phyloP scores from a whole-genome alignment of 257 asterid genomes.

The Cruciata laevipes region DNA sequence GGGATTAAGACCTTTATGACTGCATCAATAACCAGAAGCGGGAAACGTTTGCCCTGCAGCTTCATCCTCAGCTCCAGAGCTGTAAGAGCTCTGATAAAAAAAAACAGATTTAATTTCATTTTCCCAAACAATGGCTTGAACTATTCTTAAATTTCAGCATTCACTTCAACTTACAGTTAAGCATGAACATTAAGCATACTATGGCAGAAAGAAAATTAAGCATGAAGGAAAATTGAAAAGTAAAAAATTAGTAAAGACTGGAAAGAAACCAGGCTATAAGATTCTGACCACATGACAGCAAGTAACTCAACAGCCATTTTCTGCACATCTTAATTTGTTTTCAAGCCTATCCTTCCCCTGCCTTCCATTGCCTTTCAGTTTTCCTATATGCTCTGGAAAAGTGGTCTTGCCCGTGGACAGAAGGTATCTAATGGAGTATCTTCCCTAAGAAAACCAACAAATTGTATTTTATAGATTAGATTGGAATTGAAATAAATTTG shows the following conservation, averaged over 20 bases:
- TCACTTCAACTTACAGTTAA: neutral
- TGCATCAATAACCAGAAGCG: conserved; percentile 42
- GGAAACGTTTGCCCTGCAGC: conserved; percentile 47
- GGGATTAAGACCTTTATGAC: conserved; percentile 61
- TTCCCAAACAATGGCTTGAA: neutral
- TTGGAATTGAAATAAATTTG: too few relatives aligned
- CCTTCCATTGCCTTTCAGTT: too few relatives aligned
- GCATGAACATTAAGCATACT: neutral
- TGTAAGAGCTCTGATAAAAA: conserved; percentile 67
- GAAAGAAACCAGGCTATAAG: neutral
- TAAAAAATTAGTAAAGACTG: neutral
- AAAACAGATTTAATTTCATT: neutral
- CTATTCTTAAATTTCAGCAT: neutral
- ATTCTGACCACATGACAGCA: conserved; percentile 55
- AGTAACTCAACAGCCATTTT: conserved; percentile 56
- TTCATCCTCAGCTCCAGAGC: conserved; percentile 74
- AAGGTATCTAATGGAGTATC: conserved; percentile 79
- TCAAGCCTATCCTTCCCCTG: too few relatives aligned
- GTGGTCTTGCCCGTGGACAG: conserved; percentile 93
- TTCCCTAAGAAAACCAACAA: conserved; percentile 57
- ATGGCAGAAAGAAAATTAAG: neutral
- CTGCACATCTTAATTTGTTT: conserved; percentile 58
- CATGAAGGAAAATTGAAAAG: neutral
- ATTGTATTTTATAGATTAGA: too few relatives aligned
- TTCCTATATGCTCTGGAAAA: too few relatives aligned